Conservation (phyloP, 2,329 filamentous ascomycete species). For the Thyridium curvatum region DNA sequence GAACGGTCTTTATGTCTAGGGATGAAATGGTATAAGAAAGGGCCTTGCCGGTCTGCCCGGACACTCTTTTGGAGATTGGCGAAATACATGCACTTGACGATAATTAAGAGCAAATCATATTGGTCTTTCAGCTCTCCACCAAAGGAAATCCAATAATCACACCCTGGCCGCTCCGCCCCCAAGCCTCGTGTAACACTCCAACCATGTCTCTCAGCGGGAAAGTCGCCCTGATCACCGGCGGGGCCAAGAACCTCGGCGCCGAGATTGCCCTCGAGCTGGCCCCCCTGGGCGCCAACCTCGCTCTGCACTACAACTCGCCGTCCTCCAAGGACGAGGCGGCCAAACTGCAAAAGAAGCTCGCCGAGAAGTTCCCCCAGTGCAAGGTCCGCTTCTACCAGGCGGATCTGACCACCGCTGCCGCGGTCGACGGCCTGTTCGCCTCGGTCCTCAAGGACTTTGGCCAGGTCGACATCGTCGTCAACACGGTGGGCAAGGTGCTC, state of each 20-base stretch:
- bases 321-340: conserved; percentile 27
- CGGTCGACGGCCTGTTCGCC: conserved; percentile 33
- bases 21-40: too few relatives aligned
- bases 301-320: conserved; percentile 30
- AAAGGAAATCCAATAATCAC: too few relatives aligned
- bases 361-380: conserved; percentile 18
- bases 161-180: too few relatives aligned
- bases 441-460: conserved; percentile 31
- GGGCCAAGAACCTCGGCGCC: conserved; percentile 33
- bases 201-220: conserved; percentile 23
- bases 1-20: too few relatives aligned
- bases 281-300: conserved; percentile 20
- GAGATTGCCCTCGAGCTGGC: conserved; percentile 28
- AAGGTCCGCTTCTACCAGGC: conserved; percentile 34
- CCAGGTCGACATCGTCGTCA: conserved; percentile 41
- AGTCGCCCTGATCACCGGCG: conserved; percentile 33
- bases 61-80: too few relatives aligned
- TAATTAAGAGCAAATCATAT: too few relatives aligned
- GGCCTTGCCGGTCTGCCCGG: too few relatives aligned
- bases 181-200: not conserved
- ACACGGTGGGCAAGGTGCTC: conserved; percentile 42
- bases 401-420: conserved; percentile 31
- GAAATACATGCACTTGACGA: too few relatives aligned
- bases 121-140: too few relatives aligned
- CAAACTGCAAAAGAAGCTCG: conserved; percentile 28